Evolutionary conservation across 257 asterid species (phyloP), one percentile per base, ranked within the genome.

Genomic region (Leptodermis oblonga): DNA sequence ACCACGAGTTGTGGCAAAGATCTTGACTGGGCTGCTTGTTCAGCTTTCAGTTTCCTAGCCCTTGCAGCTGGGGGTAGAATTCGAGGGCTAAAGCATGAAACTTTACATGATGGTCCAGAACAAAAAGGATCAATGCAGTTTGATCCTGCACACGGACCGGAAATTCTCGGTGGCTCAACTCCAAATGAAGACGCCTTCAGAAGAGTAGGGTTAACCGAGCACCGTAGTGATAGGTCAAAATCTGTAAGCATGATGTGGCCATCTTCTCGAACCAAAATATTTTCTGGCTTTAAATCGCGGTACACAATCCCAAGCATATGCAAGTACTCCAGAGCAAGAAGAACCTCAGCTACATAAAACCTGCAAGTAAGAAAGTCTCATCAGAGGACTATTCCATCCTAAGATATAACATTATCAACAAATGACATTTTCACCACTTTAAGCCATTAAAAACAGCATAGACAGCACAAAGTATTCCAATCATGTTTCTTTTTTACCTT

Each of bases 261-360:
- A 48, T 89, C 96, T 79, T 86, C 98, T 14, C 98, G 88, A 45
- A 92, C 98, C 68, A 92, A 79, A 71, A 92, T 83, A 79, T 92
- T 92, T 74, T 92, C 98, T 0, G 96, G 98, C 75, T 92, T 92
- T 61, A 92, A 73, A 75, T 92, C 98, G 61, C 96, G 89, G 78
- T 92, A 92, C n/a, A 92, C 90, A 58, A 92, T 86, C 2, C 98
- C 98, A 5, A 92, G 96, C 98, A 92, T 92, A 86, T 92, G 98
- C 73, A 92, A 34, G 78, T 92, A 92, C 73, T 92, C 97, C 23
- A 92, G 84, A 62, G 97, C 97, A 51, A 92, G 92, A 70, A 92
- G 98, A 63, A 92, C 96, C 83, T 92, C 98, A 36, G 98, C 98
- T 36, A 90, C 96, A 65, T 92, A 92, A 79, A 92, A 92, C 79